A percentile compares a stretch with the other conserved stretches of the same genome.
phyloP scores from a whole-genome alignment of 2,329 filamentous ascomycete species.

The Periconia digitata region DNA sequence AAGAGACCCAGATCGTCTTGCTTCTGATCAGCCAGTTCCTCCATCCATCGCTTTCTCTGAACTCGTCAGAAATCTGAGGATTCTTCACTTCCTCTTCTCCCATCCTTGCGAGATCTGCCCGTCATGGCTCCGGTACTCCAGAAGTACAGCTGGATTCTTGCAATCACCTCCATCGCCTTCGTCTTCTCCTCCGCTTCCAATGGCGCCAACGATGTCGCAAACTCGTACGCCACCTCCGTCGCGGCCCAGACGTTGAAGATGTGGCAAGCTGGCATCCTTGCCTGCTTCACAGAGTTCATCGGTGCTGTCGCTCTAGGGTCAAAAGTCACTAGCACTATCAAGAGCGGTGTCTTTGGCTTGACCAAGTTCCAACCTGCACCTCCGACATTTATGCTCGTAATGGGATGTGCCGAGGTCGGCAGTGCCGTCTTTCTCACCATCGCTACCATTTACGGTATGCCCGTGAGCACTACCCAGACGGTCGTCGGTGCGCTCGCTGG shows the following conservation, averaged over 20 bases:
- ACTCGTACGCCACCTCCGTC: constrained; percentile 51
- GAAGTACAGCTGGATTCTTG: constrained; percentile 39
- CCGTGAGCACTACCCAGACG: constrained; percentile 62
- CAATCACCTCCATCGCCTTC: constrained; percentile 37
- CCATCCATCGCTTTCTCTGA: too few species aligned
- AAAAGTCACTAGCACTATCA: constrained; percentile 61
- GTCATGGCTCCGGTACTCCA: constrained; percentile 3
- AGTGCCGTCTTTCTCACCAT: constrained; percentile 59
- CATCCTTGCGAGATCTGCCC: neutral
- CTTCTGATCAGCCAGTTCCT: too few species aligned
- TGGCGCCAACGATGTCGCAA: constrained; percentile 54
- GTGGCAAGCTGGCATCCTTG: constrained; percentile 52
- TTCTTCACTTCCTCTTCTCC: too few species aligned
- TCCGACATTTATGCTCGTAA: constrained; percentile 57
- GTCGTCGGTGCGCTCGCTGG: constrained; percentile 61
- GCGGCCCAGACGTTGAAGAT: constrained; percentile 53
- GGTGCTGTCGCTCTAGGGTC: constrained; percentile 53
- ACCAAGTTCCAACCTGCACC: constrained; percentile 49
- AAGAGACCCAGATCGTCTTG: too few species aligned
- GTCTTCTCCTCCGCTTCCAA: constrained; percentile 32
- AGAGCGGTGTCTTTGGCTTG: constrained; percentile 57
- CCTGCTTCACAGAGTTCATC: constrained; percentile 52
- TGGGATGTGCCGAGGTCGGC: constrained; percentile 56
- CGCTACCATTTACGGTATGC: constrained; percentile 56
- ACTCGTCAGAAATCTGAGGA: too few species aligned